Evolutionary conservation across 2,329 filamentous ascomycete species (phyloP).

Genomic region (Ceratocystiopsis minuta): DNA sequence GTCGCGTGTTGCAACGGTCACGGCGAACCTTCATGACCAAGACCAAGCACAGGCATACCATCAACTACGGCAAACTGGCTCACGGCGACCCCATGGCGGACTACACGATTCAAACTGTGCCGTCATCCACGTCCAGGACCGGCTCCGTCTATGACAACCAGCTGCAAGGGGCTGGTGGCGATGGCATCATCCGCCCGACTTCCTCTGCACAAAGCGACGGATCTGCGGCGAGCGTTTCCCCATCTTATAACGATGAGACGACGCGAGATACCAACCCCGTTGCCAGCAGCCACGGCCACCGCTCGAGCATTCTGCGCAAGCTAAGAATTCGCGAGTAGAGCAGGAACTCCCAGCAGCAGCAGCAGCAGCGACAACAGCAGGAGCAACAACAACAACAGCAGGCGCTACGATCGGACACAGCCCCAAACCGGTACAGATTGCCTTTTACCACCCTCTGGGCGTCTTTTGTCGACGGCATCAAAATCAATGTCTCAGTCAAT

Average conservation of each 20-base stretch:
- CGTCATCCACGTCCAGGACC: slow-evolving; percentile 18
- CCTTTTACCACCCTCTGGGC: too few relatives aligned
- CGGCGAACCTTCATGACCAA: slow-evolving; percentile 29
- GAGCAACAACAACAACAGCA: too few relatives aligned
- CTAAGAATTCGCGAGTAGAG: slow-evolving; percentile 5
- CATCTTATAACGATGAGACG: background rate
- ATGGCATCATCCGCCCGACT: slow-evolving; percentile 11
- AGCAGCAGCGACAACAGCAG: too few relatives aligned
- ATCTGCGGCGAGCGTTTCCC: background rate
- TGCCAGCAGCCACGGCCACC: background rate
- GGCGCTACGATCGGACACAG: too few relatives aligned
- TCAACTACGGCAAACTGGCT: slow-evolving; percentile 26
- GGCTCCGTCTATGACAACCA: slow-evolving; percentile 17
- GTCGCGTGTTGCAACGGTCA: slow-evolving; percentile 23
- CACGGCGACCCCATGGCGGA: slow-evolving; percentile 7
- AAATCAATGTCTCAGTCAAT: too few relatives aligned
- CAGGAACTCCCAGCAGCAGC: too few relatives aligned
- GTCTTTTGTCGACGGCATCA: too few relatives aligned
- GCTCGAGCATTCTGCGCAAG: slow-evolving; percentile 6
- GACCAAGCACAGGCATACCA: slow-evolving; percentile 27
- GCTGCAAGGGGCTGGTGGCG: too few relatives aligned
- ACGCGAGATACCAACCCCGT: background rate
- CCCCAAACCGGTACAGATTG: too few relatives aligned
- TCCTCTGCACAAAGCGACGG: slow-evolving; percentile 1
- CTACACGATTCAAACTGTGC: background rate